A percentile compares a stretch with the other conserved stretches of the same genome.
These are phyloP conservation scores for Cadophora luteo-olivacea DNA, from an alignment of 2,329 filamentous ascomycete species.

Conservation along the genomic window DNA sequence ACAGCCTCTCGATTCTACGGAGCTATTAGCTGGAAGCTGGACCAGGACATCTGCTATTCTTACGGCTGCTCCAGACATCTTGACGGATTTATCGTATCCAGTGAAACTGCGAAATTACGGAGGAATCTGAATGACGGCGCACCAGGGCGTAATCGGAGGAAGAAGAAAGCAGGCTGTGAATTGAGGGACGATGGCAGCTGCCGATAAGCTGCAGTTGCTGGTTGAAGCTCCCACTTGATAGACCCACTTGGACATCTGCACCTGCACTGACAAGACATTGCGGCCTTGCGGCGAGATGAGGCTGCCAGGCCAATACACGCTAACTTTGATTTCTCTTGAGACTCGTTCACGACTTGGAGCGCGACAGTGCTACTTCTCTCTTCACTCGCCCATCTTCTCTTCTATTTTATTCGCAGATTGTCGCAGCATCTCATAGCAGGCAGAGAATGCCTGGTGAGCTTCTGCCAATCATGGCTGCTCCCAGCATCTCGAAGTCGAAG, in stretches of 20 bases:
- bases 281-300: slow-evolving; percentile 18
- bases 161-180: neutral
- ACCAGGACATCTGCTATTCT: slow-evolving; percentile 29
- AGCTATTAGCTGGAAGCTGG: slow-evolving; percentile 31
- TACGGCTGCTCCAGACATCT: slow-evolving; percentile 62
- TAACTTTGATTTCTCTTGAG: slow-evolving; percentile 31
- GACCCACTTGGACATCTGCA: slow-evolving; percentile 13
- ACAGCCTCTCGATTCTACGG: slow-evolving; percentile 89
- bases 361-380: slow-evolving; percentile 29
- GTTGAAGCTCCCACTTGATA: slow-evolving; percentile 36
- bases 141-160: neutral
- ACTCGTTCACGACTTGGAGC: slow-evolving; percentile 30
- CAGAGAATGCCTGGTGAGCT: slow-evolving; percentile 47
- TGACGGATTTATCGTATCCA: slow-evolving; percentile 31
- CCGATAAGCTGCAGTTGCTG: slow-evolving; percentile 36
- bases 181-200: slow-evolving; percentile 10
- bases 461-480: slow-evolving; percentile 45
- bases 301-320: slow-evolving; percentile 24
- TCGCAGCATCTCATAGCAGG: slow-evolving; percentile 38
- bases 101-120: neutral
- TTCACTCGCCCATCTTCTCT: slow-evolving; percentile 26
- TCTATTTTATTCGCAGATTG: slow-evolving; percentile 31
- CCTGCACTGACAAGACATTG: neutral
- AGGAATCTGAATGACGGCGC: neutral
- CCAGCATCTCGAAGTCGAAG: slow-evolving; percentile 42